Evolutionary conservation across 768 basidiomycete genomes (phyloP).

Genomic region (Epithele typhae): DNA sequence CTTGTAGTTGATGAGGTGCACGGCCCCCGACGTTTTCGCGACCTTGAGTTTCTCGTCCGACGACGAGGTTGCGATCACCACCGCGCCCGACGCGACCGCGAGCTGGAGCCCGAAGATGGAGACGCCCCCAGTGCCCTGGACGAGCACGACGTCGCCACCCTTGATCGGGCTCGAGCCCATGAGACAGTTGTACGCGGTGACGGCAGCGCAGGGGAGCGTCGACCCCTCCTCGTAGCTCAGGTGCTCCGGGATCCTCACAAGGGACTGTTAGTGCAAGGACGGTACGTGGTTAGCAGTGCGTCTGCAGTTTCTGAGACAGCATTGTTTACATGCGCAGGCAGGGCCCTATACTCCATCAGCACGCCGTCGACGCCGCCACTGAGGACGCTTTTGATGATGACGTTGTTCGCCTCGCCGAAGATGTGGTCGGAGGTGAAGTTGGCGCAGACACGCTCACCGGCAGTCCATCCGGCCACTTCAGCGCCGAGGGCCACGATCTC

Average conservation of each 20-base stretch:
- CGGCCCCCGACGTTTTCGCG: slow-evolving; percentile 48
- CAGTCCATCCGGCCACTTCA: slow-evolving; percentile 41
- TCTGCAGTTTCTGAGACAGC: too few relatives aligned
- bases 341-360: slow-evolving; percentile 48
- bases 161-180: slow-evolving; percentile 40
- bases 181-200: slow-evolving; percentile 68
- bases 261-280: slow-evolving; percentile 9
- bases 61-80: slow-evolving; percentile 63
- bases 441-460: slow-evolving; percentile 51
- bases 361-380: slow-evolving; percentile 50
- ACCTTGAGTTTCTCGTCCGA: slow-evolving; percentile 58
- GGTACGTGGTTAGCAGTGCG: too few relatives aligned
- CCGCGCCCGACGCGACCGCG: slow-evolving; percentile 58
- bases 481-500: slow-evolving; percentile 45
- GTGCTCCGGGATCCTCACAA: slow-evolving; percentile 53
- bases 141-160: slow-evolving; percentile 54
- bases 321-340: slow-evolving; percentile 38
- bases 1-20: slow-evolving; percentile 60
- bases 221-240: slow-evolving; percentile 62
- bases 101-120: slow-evolving; percentile 57
- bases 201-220: slow-evolving; percentile 56
- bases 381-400: slow-evolving; percentile 32
- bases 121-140: slow-evolving; percentile 54
- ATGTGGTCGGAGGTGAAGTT: slow-evolving; percentile 49
- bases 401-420: slow-evolving; percentile 37